A percentile compares a stretch with the other conserved stretches of the same genome.
Conservation (phyloP, 306 rosid genomes). For the Quercus berberidifolia region DNA sequence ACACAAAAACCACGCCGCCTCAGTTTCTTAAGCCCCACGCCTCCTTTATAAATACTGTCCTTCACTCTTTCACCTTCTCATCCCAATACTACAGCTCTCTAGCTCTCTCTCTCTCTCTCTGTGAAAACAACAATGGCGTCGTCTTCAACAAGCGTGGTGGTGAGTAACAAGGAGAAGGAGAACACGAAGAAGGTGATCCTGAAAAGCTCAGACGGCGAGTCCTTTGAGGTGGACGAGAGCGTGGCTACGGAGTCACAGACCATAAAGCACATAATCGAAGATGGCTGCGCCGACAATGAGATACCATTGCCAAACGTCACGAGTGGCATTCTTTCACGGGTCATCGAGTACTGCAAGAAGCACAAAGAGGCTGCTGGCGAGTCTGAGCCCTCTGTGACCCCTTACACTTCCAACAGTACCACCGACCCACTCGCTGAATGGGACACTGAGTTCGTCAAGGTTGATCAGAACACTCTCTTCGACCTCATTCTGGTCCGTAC, state of each 20-base stretch:
- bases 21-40: too few relatives aligned
- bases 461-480: constrained; percentile 56
- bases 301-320: constrained; percentile 63
- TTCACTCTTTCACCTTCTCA: too few relatives aligned
- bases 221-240: constrained; percentile 58
- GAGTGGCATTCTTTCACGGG: constrained; percentile 55
- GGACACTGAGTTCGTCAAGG: constrained; percentile 54
- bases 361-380: constrained; percentile 42
- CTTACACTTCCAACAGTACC: background rate
- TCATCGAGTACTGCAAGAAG: constrained; percentile 61
- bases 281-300: constrained; percentile 54
- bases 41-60: too few relatives aligned
- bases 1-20: too few relatives aligned
- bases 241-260: constrained; percentile 58
- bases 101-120: too few relatives aligned
- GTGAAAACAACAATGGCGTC: constrained; percentile 30
- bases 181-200: constrained; percentile 39
- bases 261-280: constrained; percentile 60
- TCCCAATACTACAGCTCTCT: too few relatives aligned
- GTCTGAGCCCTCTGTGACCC: constrained; percentile 26
- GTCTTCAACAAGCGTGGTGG: too few relatives aligned
- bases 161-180: too few relatives aligned
- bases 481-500: constrained; percentile 55
- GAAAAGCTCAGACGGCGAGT: constrained; percentile 58
- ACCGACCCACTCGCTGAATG: constrained; percentile 44